Conservation (phyloP, 2,329 filamentous ascomycete genomes). For the Ophiobolus disseminans region DNA sequence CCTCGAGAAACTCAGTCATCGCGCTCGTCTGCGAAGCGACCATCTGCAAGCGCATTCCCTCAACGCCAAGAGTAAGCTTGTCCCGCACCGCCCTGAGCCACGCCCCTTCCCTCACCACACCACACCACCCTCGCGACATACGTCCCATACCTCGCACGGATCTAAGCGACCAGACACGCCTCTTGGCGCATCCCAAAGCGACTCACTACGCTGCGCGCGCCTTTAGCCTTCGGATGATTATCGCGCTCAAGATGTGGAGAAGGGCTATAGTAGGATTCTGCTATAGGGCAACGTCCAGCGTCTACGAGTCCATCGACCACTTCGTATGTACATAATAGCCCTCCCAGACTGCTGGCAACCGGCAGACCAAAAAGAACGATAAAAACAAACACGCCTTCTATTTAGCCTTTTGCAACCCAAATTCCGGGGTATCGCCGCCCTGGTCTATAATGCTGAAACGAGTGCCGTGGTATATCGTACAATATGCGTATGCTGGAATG, state of each 20-base stretch:
- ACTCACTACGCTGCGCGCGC: not conserved
- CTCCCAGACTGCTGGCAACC: not conserved
- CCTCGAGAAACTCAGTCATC: too few species aligned
- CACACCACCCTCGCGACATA: too few species aligned
- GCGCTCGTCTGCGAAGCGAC: not conserved
- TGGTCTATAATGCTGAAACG: conserved; percentile 1
- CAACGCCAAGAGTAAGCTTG: not conserved
- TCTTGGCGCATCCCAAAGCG: not conserved
- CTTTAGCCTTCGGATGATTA: conserved; percentile 4
- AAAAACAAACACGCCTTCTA: not conserved
- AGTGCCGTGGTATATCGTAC: conserved; percentile 1
- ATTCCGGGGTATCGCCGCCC: conserved; percentile 5
- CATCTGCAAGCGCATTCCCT: not conserved
- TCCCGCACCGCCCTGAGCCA: too few species aligned
- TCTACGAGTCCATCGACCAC: not conserved
- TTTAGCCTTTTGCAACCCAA: conserved; percentile 1
- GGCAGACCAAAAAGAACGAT: not conserved
- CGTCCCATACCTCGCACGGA: too few species aligned
- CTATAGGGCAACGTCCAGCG: conserved; percentile 2
- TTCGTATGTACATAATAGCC: not conserved
- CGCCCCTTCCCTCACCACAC: too few species aligned
- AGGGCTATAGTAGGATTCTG: conserved; percentile 4
- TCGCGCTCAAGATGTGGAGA: not conserved
- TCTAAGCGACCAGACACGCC: too few species aligned
- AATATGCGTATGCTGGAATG: not conserved